Percentiles rank a stretch among this genome's conserved stretches.
phyloP scores from a whole-genome alignment of 106 monocot genomes.

The Alisma plantagoaquatica region DNA sequence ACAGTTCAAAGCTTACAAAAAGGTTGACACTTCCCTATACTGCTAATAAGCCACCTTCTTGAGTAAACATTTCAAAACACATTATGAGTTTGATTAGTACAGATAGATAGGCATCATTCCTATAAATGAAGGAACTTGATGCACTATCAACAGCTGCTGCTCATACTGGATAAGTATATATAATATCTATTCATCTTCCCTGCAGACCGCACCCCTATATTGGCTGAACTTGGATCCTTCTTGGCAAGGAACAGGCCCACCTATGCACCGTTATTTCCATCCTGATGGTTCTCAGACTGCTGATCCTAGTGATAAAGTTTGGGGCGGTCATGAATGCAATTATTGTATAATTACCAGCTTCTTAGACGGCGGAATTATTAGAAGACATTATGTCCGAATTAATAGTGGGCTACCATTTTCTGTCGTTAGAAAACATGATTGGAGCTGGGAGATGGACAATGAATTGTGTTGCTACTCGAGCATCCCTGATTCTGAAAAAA shows the following conservation, averaged over 20 bases:
- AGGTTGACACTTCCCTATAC: no score
- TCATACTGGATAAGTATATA: no score
- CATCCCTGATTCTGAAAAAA: conserved; percentile 48
- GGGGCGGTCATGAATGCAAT: conserved; percentile 73
- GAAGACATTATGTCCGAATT: conserved; percentile 64
- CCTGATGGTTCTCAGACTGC: conserved; percentile 59
- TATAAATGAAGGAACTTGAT: no score
- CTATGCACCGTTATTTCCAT: conserved; percentile 68
- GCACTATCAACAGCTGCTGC: no score
- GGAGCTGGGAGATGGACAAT: conserved; percentile 69
- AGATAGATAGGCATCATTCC: no score
- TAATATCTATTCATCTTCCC: no score
- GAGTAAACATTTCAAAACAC: no score
- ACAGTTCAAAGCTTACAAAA: no score
- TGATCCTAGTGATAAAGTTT: conserved; percentile 42
- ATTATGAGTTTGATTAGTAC: no score
- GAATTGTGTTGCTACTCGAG: conserved; percentile 44
- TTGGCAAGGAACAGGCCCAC: conserved; percentile 47
- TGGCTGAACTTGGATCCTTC: conserved; percentile 71
- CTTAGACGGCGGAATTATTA: conserved; percentile 37
- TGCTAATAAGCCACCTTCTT: no score
- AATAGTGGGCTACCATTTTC: conserved; percentile 54
- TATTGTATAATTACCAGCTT: conserved; percentile 63
- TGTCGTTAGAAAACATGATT: conserved; percentile 53
- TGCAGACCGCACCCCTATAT: conserved; percentile 55